Conservation (phyloP, 2,329 filamentous ascomycete species). For the Monosporascus sp. region DNA sequence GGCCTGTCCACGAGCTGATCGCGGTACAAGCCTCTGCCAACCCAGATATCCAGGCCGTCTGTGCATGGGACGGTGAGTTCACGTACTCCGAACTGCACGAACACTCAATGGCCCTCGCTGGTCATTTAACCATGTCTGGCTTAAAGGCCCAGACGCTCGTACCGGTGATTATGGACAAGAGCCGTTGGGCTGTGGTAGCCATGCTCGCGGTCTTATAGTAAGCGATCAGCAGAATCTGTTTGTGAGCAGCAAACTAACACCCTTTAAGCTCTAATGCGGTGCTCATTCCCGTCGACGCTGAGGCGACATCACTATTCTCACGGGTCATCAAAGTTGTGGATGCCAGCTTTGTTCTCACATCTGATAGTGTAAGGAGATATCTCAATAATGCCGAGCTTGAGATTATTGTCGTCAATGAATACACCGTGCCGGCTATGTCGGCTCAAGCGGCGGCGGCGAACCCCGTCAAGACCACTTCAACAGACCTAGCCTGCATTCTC, state of each 20-base stretch:
- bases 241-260: conserved; percentile 1
- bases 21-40: conserved; percentile 32
- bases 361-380: conserved; percentile 34
- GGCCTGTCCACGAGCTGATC: conserved; percentile 40
- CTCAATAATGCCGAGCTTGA: conserved; percentile 34
- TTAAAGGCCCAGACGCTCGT: conserved; percentile 39
- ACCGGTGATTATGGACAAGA: conserved; percentile 65
- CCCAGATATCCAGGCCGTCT: conserved; percentile 31
- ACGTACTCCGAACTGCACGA: conserved; percentile 24
- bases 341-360: conserved; percentile 38
- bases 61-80: conserved; percentile 25
- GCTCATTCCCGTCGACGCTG: conserved; percentile 44
- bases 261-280: conserved; percentile 36
- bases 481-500: conserved; percentile 54
- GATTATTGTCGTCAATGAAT: conserved; percentile 36
- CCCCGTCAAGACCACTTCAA: conserved; percentile 29
- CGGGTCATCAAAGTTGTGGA: conserved; percentile 38
- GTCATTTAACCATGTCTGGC: conserved; percentile 21
- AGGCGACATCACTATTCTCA: conserved; percentile 35
- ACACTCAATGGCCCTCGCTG: conserved; percentile 22
- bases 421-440: conserved; percentile 32
- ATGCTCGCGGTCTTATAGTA: conserved; percentile 65
- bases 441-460: conserved; percentile 22
- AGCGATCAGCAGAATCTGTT: conserved; percentile 39
- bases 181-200: conserved; percentile 59